These are phyloP conservation scores for Aphanomyces stellatus DNA, from an alignment of 352 stramenopile species.

Conservation along the genomic window DNA sequence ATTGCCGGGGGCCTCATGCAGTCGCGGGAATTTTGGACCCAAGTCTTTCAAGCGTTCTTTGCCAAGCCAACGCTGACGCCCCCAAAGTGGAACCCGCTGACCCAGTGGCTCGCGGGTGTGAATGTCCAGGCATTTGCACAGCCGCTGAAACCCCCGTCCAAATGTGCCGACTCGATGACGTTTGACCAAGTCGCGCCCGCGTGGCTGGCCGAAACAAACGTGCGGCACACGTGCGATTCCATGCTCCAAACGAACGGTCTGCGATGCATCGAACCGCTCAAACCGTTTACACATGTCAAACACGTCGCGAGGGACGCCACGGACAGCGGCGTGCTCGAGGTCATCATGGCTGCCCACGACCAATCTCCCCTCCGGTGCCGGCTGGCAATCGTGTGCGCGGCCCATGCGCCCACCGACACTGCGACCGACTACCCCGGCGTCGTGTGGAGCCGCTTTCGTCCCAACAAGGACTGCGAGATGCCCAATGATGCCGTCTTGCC, in stretches of 20 bases:
- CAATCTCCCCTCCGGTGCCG: slow-evolving; percentile 32
- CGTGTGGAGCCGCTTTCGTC: slow-evolving; percentile 50
- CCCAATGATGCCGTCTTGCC: slow-evolving; percentile 39
- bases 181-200: slow-evolving; percentile 39
- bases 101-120: slow-evolving; percentile 52
- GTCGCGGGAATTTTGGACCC: slow-evolving; percentile 68
- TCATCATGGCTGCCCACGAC: slow-evolving; percentile 29
- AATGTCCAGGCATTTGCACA: slow-evolving; percentile 56
- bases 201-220: slow-evolving; percentile 36
- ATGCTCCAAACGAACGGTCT: slow-evolving; percentile 65
- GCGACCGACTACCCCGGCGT: background rate
- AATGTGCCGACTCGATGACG: slow-evolving; percentile 47
- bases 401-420: background rate
- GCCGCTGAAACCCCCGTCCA: slow-evolving; percentile 30
- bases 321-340: background rate
- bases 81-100: slow-evolving; percentile 61
- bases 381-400: slow-evolving; percentile 14
- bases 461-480: slow-evolving; percentile 43
- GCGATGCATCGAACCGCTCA: slow-evolving; percentile 47
- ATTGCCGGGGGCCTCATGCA: slow-evolving; percentile 59
- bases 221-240: slow-evolving; percentile 68
- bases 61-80: slow-evolving; percentile 50
- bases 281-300: slow-evolving; percentile 14
- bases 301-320: background rate
- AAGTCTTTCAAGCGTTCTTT: slow-evolving; percentile 63